A percentile compares a stretch with the other conserved stretches of the same genome.
Evolutionary conservation across 78 protist genomes (phyloP).

Genomic region (Tieghemostelium lacteum): DNA sequence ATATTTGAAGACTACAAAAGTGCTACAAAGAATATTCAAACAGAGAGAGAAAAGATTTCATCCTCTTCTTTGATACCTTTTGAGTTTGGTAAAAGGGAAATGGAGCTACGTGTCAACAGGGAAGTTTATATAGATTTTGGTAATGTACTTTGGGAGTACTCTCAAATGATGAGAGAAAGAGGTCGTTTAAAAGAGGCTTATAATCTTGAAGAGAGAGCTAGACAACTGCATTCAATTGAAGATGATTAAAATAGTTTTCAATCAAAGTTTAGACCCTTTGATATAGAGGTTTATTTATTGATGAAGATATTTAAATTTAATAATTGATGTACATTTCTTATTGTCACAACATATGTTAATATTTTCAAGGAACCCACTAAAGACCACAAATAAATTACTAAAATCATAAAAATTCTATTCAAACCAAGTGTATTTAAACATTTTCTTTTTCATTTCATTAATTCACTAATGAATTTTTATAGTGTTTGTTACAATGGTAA

Average conservation of each 20-base stretch:
- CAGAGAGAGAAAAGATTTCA: background rate
- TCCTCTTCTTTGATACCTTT: background rate
- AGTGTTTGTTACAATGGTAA: too few species aligned
- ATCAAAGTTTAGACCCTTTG: too few species aligned
- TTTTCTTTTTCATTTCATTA: too few species aligned
- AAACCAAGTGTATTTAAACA: too few species aligned
- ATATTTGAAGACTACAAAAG: conserved; percentile 56
- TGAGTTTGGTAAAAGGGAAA: conserved; percentile 57
- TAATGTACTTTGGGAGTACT: conserved; percentile 64
- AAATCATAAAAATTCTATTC: too few species aligned
- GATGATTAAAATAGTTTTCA: conserved; percentile 41
- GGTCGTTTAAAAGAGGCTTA: conserved; percentile 53
- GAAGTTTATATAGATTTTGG: conserved; percentile 77
- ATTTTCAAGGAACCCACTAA: too few species aligned
- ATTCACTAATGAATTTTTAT: too few species aligned
- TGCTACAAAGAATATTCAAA: conserved; percentile 4
- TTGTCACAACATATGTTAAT: too few species aligned
- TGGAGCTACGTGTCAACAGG: conserved; percentile 44
- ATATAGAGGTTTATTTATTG: too few species aligned
- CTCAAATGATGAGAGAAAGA: conserved; percentile 64
- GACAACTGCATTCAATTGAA: conserved; percentile 48
- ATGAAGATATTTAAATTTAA: too few species aligned
- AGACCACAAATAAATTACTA: too few species aligned
- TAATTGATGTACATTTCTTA: too few species aligned
- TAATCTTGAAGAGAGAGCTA: conserved; percentile 56